phyloP scores from a whole-genome alignment of 163 green algal species.

The Trebouxia gelatinosa region DNA sequence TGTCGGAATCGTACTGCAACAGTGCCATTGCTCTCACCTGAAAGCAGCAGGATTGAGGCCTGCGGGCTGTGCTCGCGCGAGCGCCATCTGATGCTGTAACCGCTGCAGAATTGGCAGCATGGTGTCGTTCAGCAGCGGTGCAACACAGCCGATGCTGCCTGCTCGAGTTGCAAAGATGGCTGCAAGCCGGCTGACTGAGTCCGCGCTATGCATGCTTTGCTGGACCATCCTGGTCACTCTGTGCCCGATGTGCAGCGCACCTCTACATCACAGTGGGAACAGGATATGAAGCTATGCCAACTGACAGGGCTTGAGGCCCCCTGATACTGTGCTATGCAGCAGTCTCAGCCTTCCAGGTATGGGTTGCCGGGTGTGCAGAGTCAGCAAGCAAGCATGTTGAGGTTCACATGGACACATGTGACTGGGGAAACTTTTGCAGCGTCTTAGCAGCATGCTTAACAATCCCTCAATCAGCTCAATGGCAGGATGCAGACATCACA shows the following conservation, averaged over 20 bases:
- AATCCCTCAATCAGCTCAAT: background rate
- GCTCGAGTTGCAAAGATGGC: slow-evolving; percentile 32
- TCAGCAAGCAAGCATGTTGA: background rate
- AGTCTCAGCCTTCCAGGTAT: background rate
- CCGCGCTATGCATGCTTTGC: slow-evolving; percentile 21
- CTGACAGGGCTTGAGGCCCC: background rate
- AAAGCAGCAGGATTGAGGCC: slow-evolving; percentile 58
- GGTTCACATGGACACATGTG: background rate
- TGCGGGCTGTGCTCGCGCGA: slow-evolving; percentile 37
- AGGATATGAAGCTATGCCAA: background rate
- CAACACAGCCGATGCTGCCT: slow-evolving; percentile 31
- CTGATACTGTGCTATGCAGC: background rate
- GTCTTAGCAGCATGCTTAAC: background rate
- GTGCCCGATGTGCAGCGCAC: slow-evolving; percentile 58
- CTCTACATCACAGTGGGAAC: slow-evolving; percentile 51
- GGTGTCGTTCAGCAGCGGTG: slow-evolving; percentile 21
- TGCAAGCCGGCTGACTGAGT: slow-evolving; percentile 23
- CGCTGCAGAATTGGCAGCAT: slow-evolving; percentile 25
- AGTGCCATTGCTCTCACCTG: slow-evolving; percentile 36
- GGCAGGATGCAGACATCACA: background rate
- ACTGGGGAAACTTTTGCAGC: background rate
- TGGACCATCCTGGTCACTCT: slow-evolving; percentile 30
- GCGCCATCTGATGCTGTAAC: slow-evolving; percentile 40
- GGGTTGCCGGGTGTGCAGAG: background rate
- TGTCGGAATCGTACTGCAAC: background rate